Conservation (phyloP, 305 asterid species). For the Withania somnifera region DNA sequence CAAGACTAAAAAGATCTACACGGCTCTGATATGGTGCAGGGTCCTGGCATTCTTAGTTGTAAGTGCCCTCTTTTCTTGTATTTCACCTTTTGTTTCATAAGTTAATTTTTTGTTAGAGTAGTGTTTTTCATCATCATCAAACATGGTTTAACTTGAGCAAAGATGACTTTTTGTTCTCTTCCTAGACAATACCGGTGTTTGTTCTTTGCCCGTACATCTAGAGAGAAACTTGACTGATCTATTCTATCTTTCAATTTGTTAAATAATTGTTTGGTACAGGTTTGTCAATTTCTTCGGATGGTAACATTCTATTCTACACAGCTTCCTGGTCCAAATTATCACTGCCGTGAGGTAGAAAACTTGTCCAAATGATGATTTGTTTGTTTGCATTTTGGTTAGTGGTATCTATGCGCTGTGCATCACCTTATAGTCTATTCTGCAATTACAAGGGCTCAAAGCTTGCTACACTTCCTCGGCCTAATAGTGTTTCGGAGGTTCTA, state of each 20-base stretch:
- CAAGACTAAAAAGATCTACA: conserved; percentile 85
- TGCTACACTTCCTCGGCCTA: conserved; percentile 80
- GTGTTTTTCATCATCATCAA: background rate
- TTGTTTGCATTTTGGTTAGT: background rate
- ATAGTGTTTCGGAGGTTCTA: conserved; percentile 45
- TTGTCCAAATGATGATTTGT: background rate
- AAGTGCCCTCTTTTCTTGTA: conserved; percentile 23
- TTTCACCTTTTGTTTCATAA: background rate
- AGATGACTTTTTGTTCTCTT: background rate
- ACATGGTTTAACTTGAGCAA: background rate
- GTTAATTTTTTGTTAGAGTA: background rate
- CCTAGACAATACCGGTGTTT: background rate
- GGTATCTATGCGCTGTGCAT: background rate
- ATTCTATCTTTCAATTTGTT: background rate
- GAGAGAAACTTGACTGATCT: background rate
- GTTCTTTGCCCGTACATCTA: background rate
- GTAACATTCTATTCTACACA: conserved; percentile 89
- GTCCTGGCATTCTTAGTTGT: conserved; percentile 82
- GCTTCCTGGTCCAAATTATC: conserved; percentile 97
- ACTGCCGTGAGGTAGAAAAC: conserved; percentile 77
- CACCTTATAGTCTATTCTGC: background rate
- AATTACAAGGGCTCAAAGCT: conserved; percentile 82
- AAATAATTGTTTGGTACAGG: conserved; percentile 35
- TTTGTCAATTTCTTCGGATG: conserved; percentile 80
- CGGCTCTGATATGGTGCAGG: conserved; percentile 93